These are phyloP conservation scores for Penicillium coprophilum DNA, from an alignment of 495 filamentous ascomycete species.

Conservation along the genomic window DNA sequence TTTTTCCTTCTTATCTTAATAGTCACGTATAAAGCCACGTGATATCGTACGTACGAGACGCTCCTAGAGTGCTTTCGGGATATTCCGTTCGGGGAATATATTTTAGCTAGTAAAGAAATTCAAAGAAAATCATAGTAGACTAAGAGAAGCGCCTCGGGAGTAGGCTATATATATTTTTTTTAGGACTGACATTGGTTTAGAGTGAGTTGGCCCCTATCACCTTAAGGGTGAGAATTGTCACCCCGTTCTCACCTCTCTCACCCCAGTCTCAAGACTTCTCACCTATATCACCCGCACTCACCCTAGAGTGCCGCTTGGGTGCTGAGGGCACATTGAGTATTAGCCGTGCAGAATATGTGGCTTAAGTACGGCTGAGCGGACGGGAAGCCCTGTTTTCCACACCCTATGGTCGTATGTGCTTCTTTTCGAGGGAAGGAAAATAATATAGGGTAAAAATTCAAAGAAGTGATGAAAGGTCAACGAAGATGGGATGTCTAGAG, in stretches of 20 bases:
- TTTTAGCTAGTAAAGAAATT: neutral
- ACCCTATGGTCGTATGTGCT: conserved; percentile 10
- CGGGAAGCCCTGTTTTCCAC: conserved; percentile 24
- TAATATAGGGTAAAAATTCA: no score
- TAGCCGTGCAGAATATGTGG: conserved; percentile 10
- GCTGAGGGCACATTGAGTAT: conserved; percentile 13
- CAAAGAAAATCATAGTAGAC: neutral
- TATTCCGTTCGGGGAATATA: conserved; percentile 8
- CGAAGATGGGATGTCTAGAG: no score
- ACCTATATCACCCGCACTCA: conserved; percentile 18
- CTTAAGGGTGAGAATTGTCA: neutral
- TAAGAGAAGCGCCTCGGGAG: neutral
- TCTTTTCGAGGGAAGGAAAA: no score
- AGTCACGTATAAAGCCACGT: conserved; percentile 24
- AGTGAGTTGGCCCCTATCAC: neutral
- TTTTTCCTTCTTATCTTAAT: conserved; percentile 18
- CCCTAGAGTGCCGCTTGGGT: conserved; percentile 1
- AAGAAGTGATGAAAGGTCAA: no score
- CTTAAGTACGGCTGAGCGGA: conserved; percentile 25
- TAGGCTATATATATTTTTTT: neutral
- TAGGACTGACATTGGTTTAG: neutral
- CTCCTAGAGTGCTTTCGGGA: conserved; percentile 15
- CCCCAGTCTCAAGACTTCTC: conserved; percentile 7
- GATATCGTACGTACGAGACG: conserved; percentile 17
- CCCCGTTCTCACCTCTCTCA: conserved; percentile 14